Base-by-base conservation (phyloP, 2,329 filamentous ascomycete species). In the Sphaerulina musiva region DNA sequence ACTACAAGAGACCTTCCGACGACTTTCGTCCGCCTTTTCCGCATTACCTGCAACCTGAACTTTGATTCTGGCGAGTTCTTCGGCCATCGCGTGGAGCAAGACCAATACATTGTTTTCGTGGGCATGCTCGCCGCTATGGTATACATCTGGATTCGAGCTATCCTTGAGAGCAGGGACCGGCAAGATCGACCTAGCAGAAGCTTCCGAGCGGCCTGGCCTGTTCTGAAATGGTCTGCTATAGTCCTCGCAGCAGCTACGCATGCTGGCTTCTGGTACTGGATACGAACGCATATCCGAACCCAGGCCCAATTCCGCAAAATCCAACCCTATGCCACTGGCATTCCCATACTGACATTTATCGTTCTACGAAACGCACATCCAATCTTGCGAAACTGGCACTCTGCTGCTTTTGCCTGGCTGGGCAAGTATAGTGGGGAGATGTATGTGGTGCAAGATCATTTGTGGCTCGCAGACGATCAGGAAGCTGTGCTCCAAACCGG, bases 381-480 rank as follows among this genome's bases (percentile, higher is more conserved):
- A 0, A 46, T 60, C 0, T 66, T 79, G 8, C 70, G 77, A 6
- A 73, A 71, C 6, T 68, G 71, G 41, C 70, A 79, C 61, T 75
- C 77, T 11, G 62, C 59, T 1, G 58, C 74, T 1, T 80, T 81
- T 29, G 76, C 78, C 0, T 79, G 74, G 70, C 66, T 85, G 2
- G 82, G 83, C 1, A 71, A 72, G 5, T 77, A 76, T 54, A 80
- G 80, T 0, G 74, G 83, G 1, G 82, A 85, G 66, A 77, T 80
- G 0, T 83, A 80, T 58, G 72, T 82, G 5, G 69, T 85, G 38
- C 80, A 84, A 59, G 78, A 78, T 63, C 83, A 86, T 64, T 73
- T 83, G 50, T 82, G 80, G 76, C 74, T 85, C 7, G 80, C 80
- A 1, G 79, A 76, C 2, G 80, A 85, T 60, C 78, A 78, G 2